Base-by-base conservation (phyloP, 1,284 basidiomycete genomes). In the Sanghuangporus sanghuang region DNA sequence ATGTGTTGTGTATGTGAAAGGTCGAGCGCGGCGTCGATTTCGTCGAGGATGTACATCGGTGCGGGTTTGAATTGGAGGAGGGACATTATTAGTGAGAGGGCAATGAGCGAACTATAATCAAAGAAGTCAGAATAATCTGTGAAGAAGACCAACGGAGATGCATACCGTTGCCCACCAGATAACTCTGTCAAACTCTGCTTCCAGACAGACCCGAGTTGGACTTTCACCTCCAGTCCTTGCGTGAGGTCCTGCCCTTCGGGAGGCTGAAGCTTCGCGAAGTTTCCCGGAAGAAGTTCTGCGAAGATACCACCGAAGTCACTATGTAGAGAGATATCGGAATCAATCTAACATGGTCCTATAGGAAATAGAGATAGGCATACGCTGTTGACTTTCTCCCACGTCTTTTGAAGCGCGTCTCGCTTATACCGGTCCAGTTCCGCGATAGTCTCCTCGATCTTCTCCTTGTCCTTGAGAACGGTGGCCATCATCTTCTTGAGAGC, bases 1-100 rank as follows among this genome's bases (percentile, higher is more conserved):
- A 99, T 98, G 75, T 98, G 94, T 72, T 97, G 91, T 7, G 96
- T 98, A 72, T 98, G 96, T 55, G 93, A 95, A 23, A 98, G 79
- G 77, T 99, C 96, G 52, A 98, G 85, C 5, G 96, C 96, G 0
- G 96, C 95, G 76, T 98, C 95, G 70, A 99, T 97, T 78, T 99
- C 97, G 77, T 99, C 97, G 23, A 99, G 84, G 72, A 99, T 98
- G 76, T 99, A 98, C 94, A 99, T 96, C 0, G 95, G 97, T n/a
- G 96, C 96, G 1, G 96, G 95, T 74, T 98, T 98, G 85, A 98
- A 98, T 76, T 98, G 96, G 40, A 99, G 84, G 46, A 99, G 84
- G 0, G 96, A 92, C 95, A 99, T 96, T 80, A 99, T 98, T 57
- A 99, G 83, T 9, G 95, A 97, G 2, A 99, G 84, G 0, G 96